Percentiles rank a stretch among this genome's conserved stretches.
Conservation (phyloP, 179 eudicot genomes). For the Vitellaria paradoxa region DNA sequence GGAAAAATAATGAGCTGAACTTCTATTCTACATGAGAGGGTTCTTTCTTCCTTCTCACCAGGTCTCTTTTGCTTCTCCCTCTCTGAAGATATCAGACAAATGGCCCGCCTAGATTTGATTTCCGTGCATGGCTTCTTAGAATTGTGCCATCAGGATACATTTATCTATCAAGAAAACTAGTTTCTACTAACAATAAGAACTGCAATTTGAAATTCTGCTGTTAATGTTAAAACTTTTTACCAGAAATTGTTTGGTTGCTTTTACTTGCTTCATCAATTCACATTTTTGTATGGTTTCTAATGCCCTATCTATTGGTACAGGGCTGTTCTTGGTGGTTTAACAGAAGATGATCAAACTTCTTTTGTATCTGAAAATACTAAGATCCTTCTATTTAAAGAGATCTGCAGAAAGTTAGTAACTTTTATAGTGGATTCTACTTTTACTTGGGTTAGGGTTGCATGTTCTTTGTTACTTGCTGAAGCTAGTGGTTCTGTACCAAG, state of each 20-base stretch:
- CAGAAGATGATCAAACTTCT: constrained; percentile 43
- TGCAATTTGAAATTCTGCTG: constrained; percentile 1
- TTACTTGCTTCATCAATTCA: neutral
- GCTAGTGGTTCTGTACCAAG: constrained; percentile 26
- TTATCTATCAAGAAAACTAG: neutral
- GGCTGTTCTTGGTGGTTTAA: constrained; percentile 72
- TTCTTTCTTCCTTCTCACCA: too few relatives aligned
- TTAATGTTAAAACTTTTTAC: neutral
- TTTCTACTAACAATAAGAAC: constrained; percentile 1
- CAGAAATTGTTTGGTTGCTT: constrained; percentile 3
- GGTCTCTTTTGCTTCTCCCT: too few relatives aligned
- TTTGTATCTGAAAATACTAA: constrained; percentile 55
- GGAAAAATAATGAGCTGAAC: too few relatives aligned
- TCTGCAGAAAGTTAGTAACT: constrained; percentile 41
- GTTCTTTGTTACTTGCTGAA: constrained; percentile 36
- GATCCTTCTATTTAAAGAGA: constrained; percentile 50
- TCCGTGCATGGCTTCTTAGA: neutral
- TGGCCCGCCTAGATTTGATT: neutral
- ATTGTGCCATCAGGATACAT: neutral
- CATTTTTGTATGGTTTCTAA: constrained; percentile 5
- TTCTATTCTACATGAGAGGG: too few relatives aligned
- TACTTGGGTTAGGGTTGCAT: constrained; percentile 47
- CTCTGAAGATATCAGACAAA: too few relatives aligned
- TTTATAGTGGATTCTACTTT: constrained; percentile 58
- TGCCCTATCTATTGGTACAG: constrained; percentile 39